Base-by-base conservation (phyloP, 2,329 filamentous ascomycete genomes). In the Botryotinia narcissicola region DNA sequence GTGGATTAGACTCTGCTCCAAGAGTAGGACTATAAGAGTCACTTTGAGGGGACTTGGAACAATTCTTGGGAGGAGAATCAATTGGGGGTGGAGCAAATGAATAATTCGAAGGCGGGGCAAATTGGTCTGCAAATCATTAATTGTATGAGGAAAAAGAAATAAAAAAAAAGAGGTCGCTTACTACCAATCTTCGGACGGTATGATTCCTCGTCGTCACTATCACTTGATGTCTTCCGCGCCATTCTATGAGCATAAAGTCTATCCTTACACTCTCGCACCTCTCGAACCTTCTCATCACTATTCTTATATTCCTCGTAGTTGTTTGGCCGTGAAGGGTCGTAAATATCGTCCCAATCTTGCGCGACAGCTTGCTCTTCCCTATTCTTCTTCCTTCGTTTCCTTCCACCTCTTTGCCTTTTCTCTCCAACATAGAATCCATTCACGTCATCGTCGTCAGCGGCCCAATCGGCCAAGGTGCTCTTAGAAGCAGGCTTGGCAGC, bases 271-370 rank as follows among this genome's bases (percentile, higher is more conserved):
- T 97, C 94, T 73, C 89, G 87, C 5, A 94, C 88, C 80, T 97
- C 94, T 29, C 88, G 85, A 74, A 95, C 89, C 80, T 93, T 92
- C 83, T 97, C 94, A 74, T 97, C 93, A 79, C 93, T 96, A 74
- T 90, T 87, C 74, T 93, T 88, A 80, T 96, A 98, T 79, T 95
- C 92, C 72, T 95, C 92, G 68, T 95, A 92, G 77, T 91, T 94
- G 59, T 93, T 97, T 14, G 95, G 94, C 57, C 92, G 86, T 18
- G 91, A 86, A 0, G 94, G 93, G 79, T 97, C 95, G 81, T 97
- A 98, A 37, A 96, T 88, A 81, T 97, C 94, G 81, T 97, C 92
- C 94, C 94, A 98, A 80, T 97, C 91, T 81, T 89, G 87, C 44
- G 87, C 82, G 64, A 86, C 85, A 9, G 89, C 85, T 76, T 88